A percentile compares a stretch with the other conserved stretches of the same genome.
Conservation (phyloP, 1,139 yeast genomes). For the Ogataea hybrid region DNA sequence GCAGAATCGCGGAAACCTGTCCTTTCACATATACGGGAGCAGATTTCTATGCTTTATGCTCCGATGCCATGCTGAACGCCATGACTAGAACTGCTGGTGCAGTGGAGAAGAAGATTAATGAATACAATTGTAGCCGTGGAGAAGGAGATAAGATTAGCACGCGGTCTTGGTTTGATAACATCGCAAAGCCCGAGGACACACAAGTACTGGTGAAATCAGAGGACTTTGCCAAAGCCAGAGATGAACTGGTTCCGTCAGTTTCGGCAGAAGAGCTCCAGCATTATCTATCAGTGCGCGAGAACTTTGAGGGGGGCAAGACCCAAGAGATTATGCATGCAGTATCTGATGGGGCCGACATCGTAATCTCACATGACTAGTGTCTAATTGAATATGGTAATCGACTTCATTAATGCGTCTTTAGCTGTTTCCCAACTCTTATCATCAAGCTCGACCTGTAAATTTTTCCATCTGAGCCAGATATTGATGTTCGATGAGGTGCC, state of each 20-base stretch:
- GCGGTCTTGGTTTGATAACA: slow-evolving; percentile 90
- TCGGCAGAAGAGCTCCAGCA: slow-evolving; percentile 85
- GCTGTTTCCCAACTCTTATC: slow-evolving; percentile 31
- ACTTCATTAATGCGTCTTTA: slow-evolving; percentile 19
- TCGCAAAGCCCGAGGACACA: slow-evolving; percentile 65
- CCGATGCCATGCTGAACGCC: slow-evolving; percentile 93
- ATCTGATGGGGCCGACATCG: neutral
- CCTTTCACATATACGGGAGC: slow-evolving; percentile 95
- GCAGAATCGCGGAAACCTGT: slow-evolving; percentile 63
- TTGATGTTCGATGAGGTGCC: slow-evolving; percentile 26
- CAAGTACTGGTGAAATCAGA: slow-evolving; percentile 64
- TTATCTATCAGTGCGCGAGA: slow-evolving; percentile 71
- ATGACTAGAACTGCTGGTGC: slow-evolving; percentile 85
- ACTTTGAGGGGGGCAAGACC: slow-evolving; percentile 56
- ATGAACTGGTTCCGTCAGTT: slow-evolving; percentile 77
- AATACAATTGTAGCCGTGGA: slow-evolving; percentile 43
- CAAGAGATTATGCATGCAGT: slow-evolving; percentile 2
- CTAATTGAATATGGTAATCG: slow-evolving; percentile 22
- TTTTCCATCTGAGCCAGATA: slow-evolving; percentile 32
- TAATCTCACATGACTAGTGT: slow-evolving; percentile 1
- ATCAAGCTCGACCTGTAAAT: slow-evolving; percentile 29
- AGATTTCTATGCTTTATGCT: slow-evolving; percentile 92
- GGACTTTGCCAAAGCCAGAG: slow-evolving; percentile 75
- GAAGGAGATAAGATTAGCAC: slow-evolving; percentile 46
- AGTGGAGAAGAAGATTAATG: slow-evolving; percentile 64